Base-by-base conservation (phyloP, 2,329 filamentous ascomycete species). In the Geoglossum cookeanum region DNA sequence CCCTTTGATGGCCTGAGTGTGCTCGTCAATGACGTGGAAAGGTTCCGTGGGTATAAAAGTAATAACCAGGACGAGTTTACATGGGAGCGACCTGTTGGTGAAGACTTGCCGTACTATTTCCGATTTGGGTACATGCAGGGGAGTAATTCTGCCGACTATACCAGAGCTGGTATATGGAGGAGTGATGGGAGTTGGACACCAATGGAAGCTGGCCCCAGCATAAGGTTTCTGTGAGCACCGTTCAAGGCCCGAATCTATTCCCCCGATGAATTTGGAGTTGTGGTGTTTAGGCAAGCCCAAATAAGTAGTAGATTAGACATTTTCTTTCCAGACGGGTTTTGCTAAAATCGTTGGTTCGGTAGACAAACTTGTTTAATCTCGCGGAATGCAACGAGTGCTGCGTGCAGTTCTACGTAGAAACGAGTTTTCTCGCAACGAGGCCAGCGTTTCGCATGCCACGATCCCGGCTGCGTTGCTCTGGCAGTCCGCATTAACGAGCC, bases 11-110 rank as follows among this genome's bases (percentile, higher is more conserved):
- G 87, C 11, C 77, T 94, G 59, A 87, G 83, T 65, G 77, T 92
- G 15, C 72, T 94, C 0, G 85, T 94, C 61, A 92, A 94, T 64
- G 87, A 94, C 63, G 87, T 94, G 0, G 87, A 94, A 69, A 74
- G 86, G 22, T 89, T 84, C 67, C 73, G 84, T n/a, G 78, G 78
- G 4, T 91, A 84, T 67, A 84, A 84, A 60, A 77, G 76, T 51
- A 77, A 81, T 39, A 64, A 67, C 42, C 65, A 63, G 3, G 74
- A 72, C 37, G 69, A 74, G 57, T 78, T 77, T 60, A 76, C 72
- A 0, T 78, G 75, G 75, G 64, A 65, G 1, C 48, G 53, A 13
- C 35, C 47, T 32, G 32, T 48, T 33, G 30, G 63, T 63, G 4
- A 69, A 66, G 66, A 67, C 65, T 13, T 69, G 68, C 71, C 72